phyloP scores from a whole-genome alignment of 2,329 filamentous ascomycete genomes.

The Fusarium floridanum region DNA sequence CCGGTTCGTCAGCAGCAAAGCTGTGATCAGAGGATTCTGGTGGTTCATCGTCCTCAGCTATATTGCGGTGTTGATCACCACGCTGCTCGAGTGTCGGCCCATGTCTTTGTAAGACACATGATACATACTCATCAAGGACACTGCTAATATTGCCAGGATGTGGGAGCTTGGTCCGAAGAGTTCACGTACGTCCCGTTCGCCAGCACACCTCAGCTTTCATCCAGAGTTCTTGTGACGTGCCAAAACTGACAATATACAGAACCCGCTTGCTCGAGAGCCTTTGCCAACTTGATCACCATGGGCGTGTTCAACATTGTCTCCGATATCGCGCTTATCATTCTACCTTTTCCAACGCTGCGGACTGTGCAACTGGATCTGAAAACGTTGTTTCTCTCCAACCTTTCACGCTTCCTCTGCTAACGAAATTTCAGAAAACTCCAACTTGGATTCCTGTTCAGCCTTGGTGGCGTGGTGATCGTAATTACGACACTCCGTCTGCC shows the following conservation, averaged over 20 bases:
- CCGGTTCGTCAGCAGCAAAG: constrained; percentile 43
- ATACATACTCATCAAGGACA: too few species aligned
- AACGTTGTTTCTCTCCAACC: background rate
- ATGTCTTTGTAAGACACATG: constrained; percentile 28
- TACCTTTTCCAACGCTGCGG: constrained; percentile 45
- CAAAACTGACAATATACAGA: background rate
- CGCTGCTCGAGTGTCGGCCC: constrained; percentile 43
- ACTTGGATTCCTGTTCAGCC: constrained; percentile 42
- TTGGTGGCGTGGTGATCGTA: constrained; percentile 40
- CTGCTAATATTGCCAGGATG: constrained; percentile 3
- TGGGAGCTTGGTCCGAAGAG: constrained; percentile 11
- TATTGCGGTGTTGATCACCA: constrained; percentile 39
- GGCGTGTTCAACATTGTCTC: constrained; percentile 45
- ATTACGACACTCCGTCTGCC: constrained; percentile 46
- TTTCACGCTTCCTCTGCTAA: background rate
- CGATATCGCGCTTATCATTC: constrained; percentile 44
- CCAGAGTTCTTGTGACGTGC: background rate
- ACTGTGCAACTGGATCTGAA: constrained; percentile 15
- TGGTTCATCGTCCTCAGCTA: constrained; percentile 39
- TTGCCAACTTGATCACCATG: constrained; percentile 37
- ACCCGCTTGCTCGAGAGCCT: background rate
- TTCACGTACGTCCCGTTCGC: background rate
- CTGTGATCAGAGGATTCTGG: constrained; percentile 30
- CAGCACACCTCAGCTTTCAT: background rate
- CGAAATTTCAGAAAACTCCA: constrained; percentile 16